Base-by-base conservation (phyloP, 2,329 filamentous ascomycete species). In the Exophiala sideris region DNA sequence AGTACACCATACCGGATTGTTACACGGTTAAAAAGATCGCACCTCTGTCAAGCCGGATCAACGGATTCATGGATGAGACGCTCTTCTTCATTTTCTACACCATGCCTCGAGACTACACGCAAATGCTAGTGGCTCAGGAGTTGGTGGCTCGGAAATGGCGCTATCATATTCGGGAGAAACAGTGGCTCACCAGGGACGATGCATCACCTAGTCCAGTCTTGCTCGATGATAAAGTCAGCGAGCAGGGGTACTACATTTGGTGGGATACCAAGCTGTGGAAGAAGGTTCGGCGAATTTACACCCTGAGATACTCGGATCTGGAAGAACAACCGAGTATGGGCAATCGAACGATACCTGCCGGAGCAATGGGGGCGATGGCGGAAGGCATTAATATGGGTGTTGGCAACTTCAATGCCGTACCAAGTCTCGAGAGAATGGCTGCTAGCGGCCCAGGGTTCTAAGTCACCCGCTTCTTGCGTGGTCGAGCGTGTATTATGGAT, bases 71-170 rank as follows among this genome's bases (percentile, higher is more conserved):
- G 39, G 77, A 83, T 59, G 84, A 87, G 66, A 87, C 84, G 0
- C 73, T 87, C 3, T 85, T 87, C 66, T 84, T 82, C 65, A 85
- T 87, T 56, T 87, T 87, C 74, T 87, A 86, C 70, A 83, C 82
- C 58, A 80, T 82, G 72, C 83, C 84, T 11, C 75, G 81, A 54
- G 83, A 86, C 64, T 78, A 85, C 51, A 75, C 83, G 67, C 84
- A 87, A 65, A 84, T 87, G 65, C 72, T 84, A 42, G 84, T 83
- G 5, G 84, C 84, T 6, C 76, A 79, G 53, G 84, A 87, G 65
- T 70, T 87, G 64, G 78, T 77, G 70, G 71, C 72, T 16, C 71
- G 76, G 56, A 79, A 79, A 61, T 79, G 76, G 76, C 68, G 76
- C 45, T 79, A 78, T 61, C 76, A 79, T 64, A 79, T 78, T 67